These are phyloP conservation scores for Aspergillus heteromorphus DNA, from an alignment of 495 filamentous ascomycete genomes.

Conservation along the genomic window DNA sequence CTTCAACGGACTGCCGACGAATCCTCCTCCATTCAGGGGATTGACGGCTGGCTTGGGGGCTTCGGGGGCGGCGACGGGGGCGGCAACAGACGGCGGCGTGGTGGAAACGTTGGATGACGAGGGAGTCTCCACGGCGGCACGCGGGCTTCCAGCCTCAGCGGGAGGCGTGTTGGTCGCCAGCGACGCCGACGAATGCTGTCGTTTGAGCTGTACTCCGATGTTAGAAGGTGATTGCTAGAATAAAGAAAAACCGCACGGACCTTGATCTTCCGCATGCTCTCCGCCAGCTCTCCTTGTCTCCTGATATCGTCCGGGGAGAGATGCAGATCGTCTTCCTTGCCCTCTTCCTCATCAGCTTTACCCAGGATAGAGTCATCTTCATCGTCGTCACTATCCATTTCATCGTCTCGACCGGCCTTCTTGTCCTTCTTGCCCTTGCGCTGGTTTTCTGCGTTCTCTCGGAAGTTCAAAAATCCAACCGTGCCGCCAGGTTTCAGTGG, in stretches of 20 bases:
- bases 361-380: slow-evolving; percentile 51
- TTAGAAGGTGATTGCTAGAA: neutral
- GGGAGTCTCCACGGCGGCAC: slow-evolving; percentile 35
- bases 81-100: slow-evolving; percentile 31
- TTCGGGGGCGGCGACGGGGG: slow-evolving; percentile 19
- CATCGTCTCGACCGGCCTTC: slow-evolving; percentile 47
- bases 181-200: slow-evolving; percentile 83
- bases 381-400: slow-evolving; percentile 70
- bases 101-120: slow-evolving; percentile 34
- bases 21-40: slow-evolving; percentile 38
- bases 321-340: slow-evolving; percentile 57
- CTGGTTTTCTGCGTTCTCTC: slow-evolving; percentile 57
- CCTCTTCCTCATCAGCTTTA: slow-evolving; percentile 69
- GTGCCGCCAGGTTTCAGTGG: slow-evolving; percentile 77
- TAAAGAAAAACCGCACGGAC: slow-evolving; percentile 45
- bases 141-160: slow-evolving; percentile 39
- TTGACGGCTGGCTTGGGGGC: slow-evolving; percentile 25
- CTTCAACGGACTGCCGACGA: slow-evolving; percentile 76
- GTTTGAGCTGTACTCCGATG: slow-evolving; percentile 67
- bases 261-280: slow-evolving; percentile 87
- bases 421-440: slow-evolving; percentile 52
- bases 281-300: slow-evolving; percentile 78
- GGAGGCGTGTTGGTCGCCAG: slow-evolving; percentile 42
- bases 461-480: slow-evolving; percentile 85
- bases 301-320: slow-evolving; percentile 75